These are phyloP conservation scores for Rhododendron henanense DNA, from an alignment of 148 eudicot genomes.

Conservation along the genomic window DNA sequence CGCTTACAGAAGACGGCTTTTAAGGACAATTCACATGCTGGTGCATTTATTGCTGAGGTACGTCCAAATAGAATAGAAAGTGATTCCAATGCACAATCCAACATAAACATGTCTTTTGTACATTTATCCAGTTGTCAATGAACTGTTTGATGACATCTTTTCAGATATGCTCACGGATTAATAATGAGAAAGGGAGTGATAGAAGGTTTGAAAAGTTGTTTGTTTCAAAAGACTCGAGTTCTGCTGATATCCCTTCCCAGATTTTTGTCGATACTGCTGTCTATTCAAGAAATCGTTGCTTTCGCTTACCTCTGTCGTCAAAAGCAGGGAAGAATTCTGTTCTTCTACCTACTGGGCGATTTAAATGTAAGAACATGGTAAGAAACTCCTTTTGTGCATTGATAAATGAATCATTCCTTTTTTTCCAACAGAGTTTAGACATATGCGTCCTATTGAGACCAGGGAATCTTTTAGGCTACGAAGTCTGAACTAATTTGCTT, in stretches of 20 bases:
- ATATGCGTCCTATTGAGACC: neutral
- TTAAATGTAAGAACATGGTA: constrained; percentile 86
- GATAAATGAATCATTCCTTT: neutral
- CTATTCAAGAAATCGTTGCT: constrained; percentile 94
- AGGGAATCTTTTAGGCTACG: neutral
- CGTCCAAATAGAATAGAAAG: neutral
- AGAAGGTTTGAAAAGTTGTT: constrained; percentile 51
- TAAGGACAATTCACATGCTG: constrained; percentile 90
- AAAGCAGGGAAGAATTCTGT: constrained; percentile 91
- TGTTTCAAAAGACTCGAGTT: constrained; percentile 62
- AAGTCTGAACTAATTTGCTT: neutral
- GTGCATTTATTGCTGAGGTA: constrained; percentile 97
- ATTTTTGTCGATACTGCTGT: constrained; percentile 94
- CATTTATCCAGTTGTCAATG: neutral
- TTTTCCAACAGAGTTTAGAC: neutral
- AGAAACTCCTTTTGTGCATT: constrained; percentile 3
- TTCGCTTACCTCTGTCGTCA: constrained; percentile 84
- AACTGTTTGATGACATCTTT: constrained; percentile 15
- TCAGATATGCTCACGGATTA: constrained; percentile 75
- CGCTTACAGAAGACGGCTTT: constrained; percentile 79
- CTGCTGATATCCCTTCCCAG: constrained; percentile 44
- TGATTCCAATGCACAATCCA: neutral
- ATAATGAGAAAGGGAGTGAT: constrained; percentile 50
- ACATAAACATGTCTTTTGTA: neutral
- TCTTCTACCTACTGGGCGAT: constrained; percentile 86